Conservation (phyloP, 768 basidiomycete genomes). For the Chlorophyllum brunneum region DNA sequence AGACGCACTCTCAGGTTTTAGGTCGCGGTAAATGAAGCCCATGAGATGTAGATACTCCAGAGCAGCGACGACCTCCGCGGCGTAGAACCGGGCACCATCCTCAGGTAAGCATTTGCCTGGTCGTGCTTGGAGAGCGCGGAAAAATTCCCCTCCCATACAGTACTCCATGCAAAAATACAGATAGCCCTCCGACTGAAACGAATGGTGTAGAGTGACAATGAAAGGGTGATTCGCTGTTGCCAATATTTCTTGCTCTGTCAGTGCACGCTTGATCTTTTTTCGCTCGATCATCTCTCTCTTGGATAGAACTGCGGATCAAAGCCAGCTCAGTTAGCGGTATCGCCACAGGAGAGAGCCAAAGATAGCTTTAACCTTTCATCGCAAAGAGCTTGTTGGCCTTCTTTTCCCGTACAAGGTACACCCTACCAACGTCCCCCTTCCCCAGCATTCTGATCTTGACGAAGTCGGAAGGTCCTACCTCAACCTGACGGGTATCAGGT, state of each 20-base stretch:
- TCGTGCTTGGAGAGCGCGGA: conserved; percentile 92
- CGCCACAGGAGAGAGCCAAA: conserved; percentile 27
- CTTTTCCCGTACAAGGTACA: conserved; percentile 98
- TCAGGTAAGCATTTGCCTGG: conserved; percentile 97
- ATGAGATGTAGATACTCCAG: conserved; percentile 98
- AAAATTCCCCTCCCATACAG: conserved; percentile 99
- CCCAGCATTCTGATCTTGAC: conserved; percentile 97
- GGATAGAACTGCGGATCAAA: conserved; percentile 72
- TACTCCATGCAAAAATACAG: conserved; percentile 99
- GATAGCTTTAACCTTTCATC: conserved; percentile 84
- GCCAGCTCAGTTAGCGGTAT: conserved; percentile 30
- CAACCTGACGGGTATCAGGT: conserved; percentile 52
- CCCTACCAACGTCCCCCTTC: conserved; percentile 97
- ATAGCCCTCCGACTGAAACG: conserved; percentile 97
- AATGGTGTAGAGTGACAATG: conserved; percentile 98
- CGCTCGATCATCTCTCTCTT: conserved; percentile 99
- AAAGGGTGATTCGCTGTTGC: conserved; percentile 99
- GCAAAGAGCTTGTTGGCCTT: conserved; percentile 94
- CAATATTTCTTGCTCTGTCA: conserved; percentile 98
- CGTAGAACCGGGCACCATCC: conserved; percentile 95
- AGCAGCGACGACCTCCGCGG: conserved; percentile 96
- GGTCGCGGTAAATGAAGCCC: conserved; percentile 98
- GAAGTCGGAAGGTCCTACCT: conserved; percentile 93
- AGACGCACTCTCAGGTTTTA: conserved; percentile 96
- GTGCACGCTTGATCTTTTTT: conserved; percentile 97